Evolutionary conservation across 2,329 filamentous ascomycete species (phyloP).

Genomic region (Esteya vermicola): DNA sequence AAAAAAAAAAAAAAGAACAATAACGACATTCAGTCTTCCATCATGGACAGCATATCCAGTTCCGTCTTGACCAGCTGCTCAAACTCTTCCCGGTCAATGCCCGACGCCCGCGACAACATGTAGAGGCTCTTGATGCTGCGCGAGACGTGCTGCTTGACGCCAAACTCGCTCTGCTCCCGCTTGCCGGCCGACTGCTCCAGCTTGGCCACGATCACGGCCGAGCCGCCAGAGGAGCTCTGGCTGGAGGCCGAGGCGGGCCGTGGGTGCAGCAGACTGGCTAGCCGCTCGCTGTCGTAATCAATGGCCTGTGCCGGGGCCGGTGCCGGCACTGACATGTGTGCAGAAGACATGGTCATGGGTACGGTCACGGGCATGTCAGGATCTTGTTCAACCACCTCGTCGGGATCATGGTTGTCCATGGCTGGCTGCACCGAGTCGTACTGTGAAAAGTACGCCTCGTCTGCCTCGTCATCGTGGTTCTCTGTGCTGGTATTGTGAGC

Average conservation of each 20-base stretch:
- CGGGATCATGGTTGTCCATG: constrained; percentile 69
- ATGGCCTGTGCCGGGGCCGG: too few species aligned
- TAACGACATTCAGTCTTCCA: constrained; percentile 38
- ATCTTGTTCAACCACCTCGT: constrained; percentile 35
- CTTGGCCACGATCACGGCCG: constrained; percentile 44
- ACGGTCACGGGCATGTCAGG: constrained; percentile 20
- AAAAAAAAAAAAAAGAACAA: not conserved
- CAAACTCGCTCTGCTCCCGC: constrained; percentile 52
- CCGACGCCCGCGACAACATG: constrained; percentile 52
- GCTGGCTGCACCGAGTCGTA: constrained; percentile 70
- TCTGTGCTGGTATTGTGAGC: constrained; percentile 14
- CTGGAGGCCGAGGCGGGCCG: constrained; percentile 44
- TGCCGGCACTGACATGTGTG: not conserved
- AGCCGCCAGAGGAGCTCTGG: constrained; percentile 33
- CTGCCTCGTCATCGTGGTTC: constrained; percentile 22
- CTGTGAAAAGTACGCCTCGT: constrained; percentile 62
- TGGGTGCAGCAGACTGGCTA: constrained; percentile 33
- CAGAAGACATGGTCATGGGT: not conserved
- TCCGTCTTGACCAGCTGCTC: constrained; percentile 57
- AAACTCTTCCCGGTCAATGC: constrained; percentile 64
- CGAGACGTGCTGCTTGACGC: constrained; percentile 65
- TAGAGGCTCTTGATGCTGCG: constrained; percentile 67
- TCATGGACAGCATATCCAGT: constrained; percentile 52
- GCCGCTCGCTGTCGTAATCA: constrained; percentile 19
- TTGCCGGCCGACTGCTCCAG: constrained; percentile 41